These are phyloP conservation scores for Talaromyces sp. DNA, from an alignment of 2,329 filamentous ascomycete genomes.

Conservation along the genomic window DNA sequence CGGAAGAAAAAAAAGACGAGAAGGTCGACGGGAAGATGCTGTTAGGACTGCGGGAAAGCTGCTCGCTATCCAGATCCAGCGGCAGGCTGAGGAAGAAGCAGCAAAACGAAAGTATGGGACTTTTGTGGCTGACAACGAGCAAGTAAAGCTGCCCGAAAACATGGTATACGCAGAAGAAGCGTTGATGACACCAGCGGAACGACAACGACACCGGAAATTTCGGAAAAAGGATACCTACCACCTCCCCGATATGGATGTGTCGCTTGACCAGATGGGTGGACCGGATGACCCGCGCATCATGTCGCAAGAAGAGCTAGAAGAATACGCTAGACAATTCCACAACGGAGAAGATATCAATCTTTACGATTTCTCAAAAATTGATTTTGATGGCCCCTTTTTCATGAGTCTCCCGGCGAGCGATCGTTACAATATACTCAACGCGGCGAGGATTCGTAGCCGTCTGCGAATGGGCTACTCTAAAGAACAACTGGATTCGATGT, in stretches of 20 bases:
- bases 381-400: constrained; percentile 95
- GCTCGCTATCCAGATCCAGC: constrained; percentile 89
- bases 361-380: constrained; percentile 98
- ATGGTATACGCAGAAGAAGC: constrained; percentile 90
- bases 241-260: constrained; percentile 74
- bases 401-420: constrained; percentile 82
- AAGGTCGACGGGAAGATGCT: constrained; percentile 90
- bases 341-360: constrained; percentile 81
- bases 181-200: constrained; percentile 73
- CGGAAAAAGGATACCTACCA: constrained; percentile 93
- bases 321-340: constrained; percentile 89
- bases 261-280: constrained; percentile 79
- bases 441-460: constrained; percentile 79
- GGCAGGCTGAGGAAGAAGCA: constrained; percentile 78
- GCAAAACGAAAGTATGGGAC: constrained; percentile 51
- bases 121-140: constrained; percentile 38
- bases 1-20: constrained; percentile 70
- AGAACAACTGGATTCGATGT: constrained; percentile 94
- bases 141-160: constrained; percentile 66
- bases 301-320: constrained; percentile 89
- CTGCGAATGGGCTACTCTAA: constrained; percentile 95
- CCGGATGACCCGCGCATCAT: constrained; percentile 93
- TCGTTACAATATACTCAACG: constrained; percentile 95
- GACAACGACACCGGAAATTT: constrained; percentile 70
- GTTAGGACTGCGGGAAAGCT: constrained; percentile 85